Conservation (phyloP, 768 basidiomycete genomes). For the Suillus variegatus region DNA sequence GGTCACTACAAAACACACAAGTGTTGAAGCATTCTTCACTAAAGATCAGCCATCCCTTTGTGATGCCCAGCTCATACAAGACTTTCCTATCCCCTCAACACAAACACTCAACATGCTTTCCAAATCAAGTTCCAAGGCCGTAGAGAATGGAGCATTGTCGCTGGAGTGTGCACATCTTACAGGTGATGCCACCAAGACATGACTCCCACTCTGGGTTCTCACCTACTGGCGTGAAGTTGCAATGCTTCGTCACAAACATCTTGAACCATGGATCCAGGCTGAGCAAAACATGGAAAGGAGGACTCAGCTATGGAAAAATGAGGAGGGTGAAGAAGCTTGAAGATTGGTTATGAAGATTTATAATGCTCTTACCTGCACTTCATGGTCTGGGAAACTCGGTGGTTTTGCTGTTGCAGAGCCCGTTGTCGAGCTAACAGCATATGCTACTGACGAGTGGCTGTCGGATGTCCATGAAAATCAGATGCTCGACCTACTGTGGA, state of each 20-base stretch:
- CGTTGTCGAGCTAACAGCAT: background rate
- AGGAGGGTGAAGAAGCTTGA: background rate
- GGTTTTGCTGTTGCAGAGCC: background rate
- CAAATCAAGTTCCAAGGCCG: background rate
- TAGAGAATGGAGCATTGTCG: background rate
- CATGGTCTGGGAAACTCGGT: background rate
- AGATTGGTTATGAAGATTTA: background rate
- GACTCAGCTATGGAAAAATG: background rate
- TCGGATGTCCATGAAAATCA: constrained; percentile 1
- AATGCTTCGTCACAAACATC: background rate
- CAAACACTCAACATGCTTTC: background rate
- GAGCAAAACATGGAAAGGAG: background rate
- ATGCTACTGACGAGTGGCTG: background rate
- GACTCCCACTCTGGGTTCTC: background rate
- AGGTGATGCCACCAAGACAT: background rate
- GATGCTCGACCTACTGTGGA: constrained; percentile 2
- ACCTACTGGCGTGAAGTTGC: background rate
- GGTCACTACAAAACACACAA: background rate
- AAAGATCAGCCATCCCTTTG: background rate
- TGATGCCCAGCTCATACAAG: background rate
- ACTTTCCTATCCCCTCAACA: background rate
- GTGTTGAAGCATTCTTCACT: background rate
- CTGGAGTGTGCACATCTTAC: background rate
- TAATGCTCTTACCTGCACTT: background rate
- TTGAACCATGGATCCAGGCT: background rate